A percentile compares a stretch with the other conserved stretches of the same genome.
These are phyloP conservation scores for Crithidia bombi DNA, from an alignment of 208 protist genomes.

Conservation along the genomic window DNA sequence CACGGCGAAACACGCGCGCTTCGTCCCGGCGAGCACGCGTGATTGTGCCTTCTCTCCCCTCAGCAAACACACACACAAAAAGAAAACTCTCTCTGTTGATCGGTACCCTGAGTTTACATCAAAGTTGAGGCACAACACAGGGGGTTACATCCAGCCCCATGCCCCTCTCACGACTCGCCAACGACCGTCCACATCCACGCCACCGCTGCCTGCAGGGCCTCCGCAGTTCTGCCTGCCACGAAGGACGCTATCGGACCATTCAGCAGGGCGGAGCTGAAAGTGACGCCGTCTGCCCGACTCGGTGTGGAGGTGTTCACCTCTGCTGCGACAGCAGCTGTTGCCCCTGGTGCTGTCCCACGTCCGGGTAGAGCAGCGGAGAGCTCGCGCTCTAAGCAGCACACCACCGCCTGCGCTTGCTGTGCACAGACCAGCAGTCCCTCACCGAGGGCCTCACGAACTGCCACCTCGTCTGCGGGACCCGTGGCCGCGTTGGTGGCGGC, in stretches of 20 bases:
- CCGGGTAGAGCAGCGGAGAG: constrained; percentile 13
- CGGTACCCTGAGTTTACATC: too few relatives aligned
- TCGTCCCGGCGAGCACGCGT: too few relatives aligned
- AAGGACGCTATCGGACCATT: constrained; percentile 25
- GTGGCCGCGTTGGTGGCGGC: background rate
- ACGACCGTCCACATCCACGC: constrained; percentile 26
- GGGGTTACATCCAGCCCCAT: too few relatives aligned
- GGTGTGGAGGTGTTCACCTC: background rate
- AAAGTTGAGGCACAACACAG: too few relatives aligned
- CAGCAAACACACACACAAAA: too few relatives aligned
- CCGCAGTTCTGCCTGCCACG: constrained; percentile 6
- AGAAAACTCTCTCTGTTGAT: too few relatives aligned
- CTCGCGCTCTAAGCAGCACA: constrained; percentile 25
- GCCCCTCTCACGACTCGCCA: background rate
- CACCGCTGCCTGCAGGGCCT: constrained; percentile 27
- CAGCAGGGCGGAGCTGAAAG: constrained; percentile 12
- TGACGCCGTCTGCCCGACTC: background rate
- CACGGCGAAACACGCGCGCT: too few relatives aligned
- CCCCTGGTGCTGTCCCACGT: background rate
- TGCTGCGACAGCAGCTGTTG: background rate
- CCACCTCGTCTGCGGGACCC: background rate
- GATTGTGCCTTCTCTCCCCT: too few relatives aligned
- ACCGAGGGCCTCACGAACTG: constrained; percentile 25
- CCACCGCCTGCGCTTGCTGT: constrained; percentile 26
- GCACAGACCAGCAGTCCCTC: constrained; percentile 14